Evolutionary conservation across 768 basidiomycete genomes (phyloP).

Genomic region (Pleurotus tuoliensis): DNA sequence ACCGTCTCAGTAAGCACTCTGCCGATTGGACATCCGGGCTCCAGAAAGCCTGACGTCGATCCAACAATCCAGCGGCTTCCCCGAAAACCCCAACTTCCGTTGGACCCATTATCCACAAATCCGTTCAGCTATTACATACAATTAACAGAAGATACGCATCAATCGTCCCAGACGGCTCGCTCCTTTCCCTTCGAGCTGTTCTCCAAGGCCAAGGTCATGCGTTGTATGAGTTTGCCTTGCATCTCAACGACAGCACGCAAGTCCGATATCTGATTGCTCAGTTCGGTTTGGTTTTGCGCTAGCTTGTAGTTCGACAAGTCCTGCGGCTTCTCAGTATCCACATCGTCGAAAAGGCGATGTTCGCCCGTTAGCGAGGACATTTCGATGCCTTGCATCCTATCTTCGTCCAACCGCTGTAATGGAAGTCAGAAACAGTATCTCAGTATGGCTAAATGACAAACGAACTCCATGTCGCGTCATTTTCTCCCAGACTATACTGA

Average conservation of each 20-base stretch:
- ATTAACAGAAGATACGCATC: not conserved
- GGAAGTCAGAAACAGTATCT: not conserved
- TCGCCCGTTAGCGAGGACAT: constrained; percentile 10
- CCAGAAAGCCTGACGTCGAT: too few relatives aligned
- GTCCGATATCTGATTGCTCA: constrained; percentile 62
- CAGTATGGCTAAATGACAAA: not conserved
- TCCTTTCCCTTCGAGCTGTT: constrained; percentile 18
- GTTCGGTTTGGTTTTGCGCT: constrained; percentile 62
- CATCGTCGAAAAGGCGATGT: constrained; percentile 11
- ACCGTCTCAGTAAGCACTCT: too few relatives aligned
- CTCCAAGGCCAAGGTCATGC: constrained; percentile 31
- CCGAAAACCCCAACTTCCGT: too few relatives aligned
- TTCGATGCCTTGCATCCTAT: constrained; percentile 12
- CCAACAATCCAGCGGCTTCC: too few relatives aligned
- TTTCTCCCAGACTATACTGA: constrained; percentile 84
- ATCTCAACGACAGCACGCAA: constrained; percentile 50
- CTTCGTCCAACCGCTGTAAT: constrained; percentile 12
- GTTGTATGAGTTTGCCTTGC: constrained; percentile 50
- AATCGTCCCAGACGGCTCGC: constrained; percentile 1
- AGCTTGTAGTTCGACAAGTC: constrained; percentile 60
- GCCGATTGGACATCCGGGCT: too few relatives aligned
- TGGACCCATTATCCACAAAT: too few relatives aligned
- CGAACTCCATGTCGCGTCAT: constrained; percentile 57
- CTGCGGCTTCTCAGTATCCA: constrained; percentile 12
- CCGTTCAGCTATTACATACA: too few relatives aligned